Conservation (phyloP, 2,329 filamentous ascomycete genomes). For the Microdochium trichocladiopsis region DNA sequence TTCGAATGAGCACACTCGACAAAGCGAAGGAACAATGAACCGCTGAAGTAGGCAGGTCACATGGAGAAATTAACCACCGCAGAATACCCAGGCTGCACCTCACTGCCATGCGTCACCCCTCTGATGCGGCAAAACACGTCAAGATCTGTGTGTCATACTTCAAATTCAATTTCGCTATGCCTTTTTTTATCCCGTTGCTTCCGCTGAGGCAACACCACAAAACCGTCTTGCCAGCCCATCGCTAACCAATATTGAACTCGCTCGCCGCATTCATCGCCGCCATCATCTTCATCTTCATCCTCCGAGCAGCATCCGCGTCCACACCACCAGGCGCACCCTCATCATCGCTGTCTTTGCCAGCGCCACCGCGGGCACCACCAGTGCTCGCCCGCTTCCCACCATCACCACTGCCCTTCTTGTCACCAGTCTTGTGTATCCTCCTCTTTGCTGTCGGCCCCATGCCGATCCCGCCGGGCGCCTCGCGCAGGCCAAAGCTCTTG, state of each 20-base stretch:
- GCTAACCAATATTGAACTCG: conserved; percentile 62
- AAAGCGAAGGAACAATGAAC: too few relatives aligned
- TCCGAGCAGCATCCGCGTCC: conserved; percentile 52
- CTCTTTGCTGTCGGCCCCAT: conserved; percentile 42
- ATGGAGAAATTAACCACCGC: too few relatives aligned
- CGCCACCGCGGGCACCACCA: conserved; percentile 19
- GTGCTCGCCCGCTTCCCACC: conserved; percentile 8
- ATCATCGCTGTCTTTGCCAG: conserved; percentile 11
- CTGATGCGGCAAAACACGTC: too few relatives aligned
- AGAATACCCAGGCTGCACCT: too few relatives aligned
- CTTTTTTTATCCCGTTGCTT: too few relatives aligned
- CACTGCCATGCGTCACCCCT: too few relatives aligned
- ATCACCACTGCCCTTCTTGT: conserved; percentile 18
- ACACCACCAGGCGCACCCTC: conserved; percentile 32
- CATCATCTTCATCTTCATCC: conserved; percentile 58
- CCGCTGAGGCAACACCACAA: too few relatives aligned
- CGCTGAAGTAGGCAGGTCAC: too few relatives aligned
- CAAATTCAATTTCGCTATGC: too few relatives aligned
- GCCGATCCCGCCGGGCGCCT: conserved; percentile 79
- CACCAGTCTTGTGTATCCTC: conserved; percentile 28
- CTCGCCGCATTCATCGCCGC: conserved; percentile 47
- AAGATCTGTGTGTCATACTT: too few relatives aligned
- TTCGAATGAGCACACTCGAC: too few relatives aligned
- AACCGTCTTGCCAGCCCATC: neutral
- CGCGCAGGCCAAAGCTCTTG: conserved; percentile 86